Evolutionary conservation across 2,329 filamentous ascomycete genomes (phyloP).

Genomic region (Fusarium floridanum): DNA sequence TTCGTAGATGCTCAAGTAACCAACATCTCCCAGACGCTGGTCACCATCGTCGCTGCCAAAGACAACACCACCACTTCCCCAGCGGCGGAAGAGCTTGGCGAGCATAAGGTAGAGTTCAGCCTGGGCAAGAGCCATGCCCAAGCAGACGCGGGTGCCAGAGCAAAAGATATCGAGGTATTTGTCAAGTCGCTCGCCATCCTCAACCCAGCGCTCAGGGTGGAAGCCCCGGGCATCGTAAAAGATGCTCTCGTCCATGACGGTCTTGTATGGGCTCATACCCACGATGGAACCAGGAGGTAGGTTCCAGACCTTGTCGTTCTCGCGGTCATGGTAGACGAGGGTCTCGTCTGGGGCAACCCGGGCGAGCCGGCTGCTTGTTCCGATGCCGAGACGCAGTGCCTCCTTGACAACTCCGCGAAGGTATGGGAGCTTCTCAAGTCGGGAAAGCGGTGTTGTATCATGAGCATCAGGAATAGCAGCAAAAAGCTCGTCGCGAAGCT

Average conservation of each 20-base stretch:
- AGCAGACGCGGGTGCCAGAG: constrained; percentile 52
- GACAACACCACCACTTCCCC: constrained; percentile 52
- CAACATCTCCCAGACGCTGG: constrained; percentile 49
- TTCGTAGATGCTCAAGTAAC: constrained; percentile 52
- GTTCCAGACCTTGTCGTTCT: constrained; percentile 45
- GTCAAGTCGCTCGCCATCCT: constrained; percentile 50
- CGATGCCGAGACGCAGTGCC: constrained; percentile 62
- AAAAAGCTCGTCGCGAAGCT: constrained; percentile 54
- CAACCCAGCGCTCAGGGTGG: constrained; percentile 54
- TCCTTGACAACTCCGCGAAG: constrained; percentile 66
- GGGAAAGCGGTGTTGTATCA: constrained; percentile 45
- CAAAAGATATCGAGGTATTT: constrained; percentile 53
- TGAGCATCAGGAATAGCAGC: constrained; percentile 50
- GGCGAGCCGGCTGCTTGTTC: constrained; percentile 61
- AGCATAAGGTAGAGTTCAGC: constrained; percentile 55
- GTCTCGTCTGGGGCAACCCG: constrained; percentile 59
- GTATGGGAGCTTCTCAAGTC: constrained; percentile 56
- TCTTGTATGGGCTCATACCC: constrained; percentile 55
- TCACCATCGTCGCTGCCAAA: constrained; percentile 50
- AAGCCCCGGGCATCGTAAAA: constrained; percentile 52
- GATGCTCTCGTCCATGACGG: constrained; percentile 51
- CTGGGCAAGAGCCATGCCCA: constrained; percentile 55
- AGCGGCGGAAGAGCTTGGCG: constrained; percentile 54
- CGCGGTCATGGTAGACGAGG: constrained; percentile 47
- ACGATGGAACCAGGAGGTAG: constrained; percentile 52